These are phyloP conservation scores for Rehmannia glutinosa DNA, from an alignment of 257 asterid genomes.

Conservation along the genomic window DNA sequence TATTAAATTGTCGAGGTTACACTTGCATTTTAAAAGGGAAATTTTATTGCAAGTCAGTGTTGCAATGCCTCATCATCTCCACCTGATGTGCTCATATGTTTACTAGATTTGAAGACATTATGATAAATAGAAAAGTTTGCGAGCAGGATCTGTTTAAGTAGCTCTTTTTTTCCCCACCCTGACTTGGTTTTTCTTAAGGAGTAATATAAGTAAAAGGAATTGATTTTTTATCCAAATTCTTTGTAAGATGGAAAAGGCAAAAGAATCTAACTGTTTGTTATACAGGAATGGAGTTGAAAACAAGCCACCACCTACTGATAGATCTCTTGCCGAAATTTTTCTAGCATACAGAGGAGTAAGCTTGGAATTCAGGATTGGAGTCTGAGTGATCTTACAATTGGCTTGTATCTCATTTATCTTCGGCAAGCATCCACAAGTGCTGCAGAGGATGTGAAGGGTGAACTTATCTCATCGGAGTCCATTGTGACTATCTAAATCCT, in stretches of 20 bases:
- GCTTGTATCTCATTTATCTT: slow-evolving; percentile 84
- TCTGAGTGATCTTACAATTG: slow-evolving; percentile 87
- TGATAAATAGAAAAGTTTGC: too few species aligned
- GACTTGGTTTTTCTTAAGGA: too few species aligned
- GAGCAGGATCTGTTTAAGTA: too few species aligned
- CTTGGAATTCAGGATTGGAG: slow-evolving; percentile 95
- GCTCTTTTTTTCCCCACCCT: too few species aligned
- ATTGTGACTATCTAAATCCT: slow-evolving; percentile 41
- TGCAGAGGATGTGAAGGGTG: slow-evolving; percentile 74
- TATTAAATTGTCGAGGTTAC: too few species aligned
- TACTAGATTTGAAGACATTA: too few species aligned
- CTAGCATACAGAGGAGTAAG: slow-evolving; percentile 84
- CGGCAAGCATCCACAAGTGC: slow-evolving; percentile 68
- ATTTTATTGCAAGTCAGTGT: too few species aligned
- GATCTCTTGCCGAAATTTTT: slow-evolving; percentile 68
- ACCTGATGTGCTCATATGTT: too few species aligned
- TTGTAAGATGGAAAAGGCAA: neutral
- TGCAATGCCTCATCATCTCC: too few species aligned
- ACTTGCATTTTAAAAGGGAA: too few species aligned
- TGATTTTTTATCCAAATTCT: neutral
- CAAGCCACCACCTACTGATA: slow-evolving; percentile 58
- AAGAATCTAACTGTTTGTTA: slow-evolving; percentile 7
- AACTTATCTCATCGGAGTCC: slow-evolving; percentile 63
- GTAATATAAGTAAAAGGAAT: too few species aligned
- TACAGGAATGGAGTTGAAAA: slow-evolving; percentile 49